Base-by-base conservation (phyloP, 495 filamentous ascomycete genomes). In the Penicillium steckii region DNA sequence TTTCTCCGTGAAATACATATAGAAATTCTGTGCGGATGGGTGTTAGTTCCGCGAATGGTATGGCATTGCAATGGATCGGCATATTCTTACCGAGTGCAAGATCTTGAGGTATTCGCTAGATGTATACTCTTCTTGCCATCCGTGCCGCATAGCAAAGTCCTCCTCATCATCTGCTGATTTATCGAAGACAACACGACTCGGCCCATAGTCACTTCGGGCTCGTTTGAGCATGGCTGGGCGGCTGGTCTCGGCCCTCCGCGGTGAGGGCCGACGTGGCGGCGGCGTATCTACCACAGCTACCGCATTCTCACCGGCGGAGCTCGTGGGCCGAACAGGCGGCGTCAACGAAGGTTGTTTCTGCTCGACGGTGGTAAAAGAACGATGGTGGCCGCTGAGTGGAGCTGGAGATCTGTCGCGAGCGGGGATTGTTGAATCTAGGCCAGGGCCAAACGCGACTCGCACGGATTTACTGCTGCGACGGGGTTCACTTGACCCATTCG, bases 1-100 rank as follows among this genome's bases (percentile, higher is more conserved):
- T 67, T 97, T 97, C 66, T 97, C 94, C 41, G 91, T 95, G 66
- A 88, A 99, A 69, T 97, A 99, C 92, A 97, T 96, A 74, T 93
- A 97, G 80, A 95, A 97, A 52, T 73, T 75, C 71, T 78, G 23
- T 4, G 1, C 26, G 22, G 23, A 9, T 48, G 21, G n/a, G 15
- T 29, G 13, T 65, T 57, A 65, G 62, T 37, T 45, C 44, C 21
- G 3, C 21, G 23, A 8, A 17, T 8, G 7, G 41, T 21, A 5
- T 24, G 42, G 4, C 3, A 17, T 40, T n/a, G 27, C 12, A 32
- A 4, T 42, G 18, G n/a, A 37, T 41, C 8, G 3, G 21, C 15
- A 12, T 19, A 53, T 35, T 56, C 74, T 70, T 60, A 85, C 82
- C 62, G 82, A 84, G 55, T 77, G 82, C 13, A 86, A 57, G 27